Conservation (phyloP, 495 filamentous ascomycete genomes). For the Lophium mytilinum region DNA sequence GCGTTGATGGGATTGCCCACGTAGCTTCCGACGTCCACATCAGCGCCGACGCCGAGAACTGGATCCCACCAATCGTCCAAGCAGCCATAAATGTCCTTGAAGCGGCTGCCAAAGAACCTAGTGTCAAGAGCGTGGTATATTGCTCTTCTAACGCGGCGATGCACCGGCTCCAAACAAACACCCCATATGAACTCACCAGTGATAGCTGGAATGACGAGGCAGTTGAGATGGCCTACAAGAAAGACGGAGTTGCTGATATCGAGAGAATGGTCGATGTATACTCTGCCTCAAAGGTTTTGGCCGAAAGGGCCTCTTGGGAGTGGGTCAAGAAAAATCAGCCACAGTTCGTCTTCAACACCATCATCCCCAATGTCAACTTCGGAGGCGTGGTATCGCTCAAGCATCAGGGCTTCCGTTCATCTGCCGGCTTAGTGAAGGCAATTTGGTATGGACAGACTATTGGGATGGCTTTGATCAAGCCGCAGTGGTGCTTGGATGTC, state of each 20-base stretch:
- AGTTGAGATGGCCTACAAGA: constrained; percentile 1
- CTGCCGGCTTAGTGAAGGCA: constrained; percentile 7
- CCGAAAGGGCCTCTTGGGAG: constrained; percentile 46
- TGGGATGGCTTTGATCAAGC: neutral
- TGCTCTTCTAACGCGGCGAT: constrained; percentile 17
- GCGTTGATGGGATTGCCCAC: constrained; percentile 11
- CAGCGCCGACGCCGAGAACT: constrained; percentile 1
- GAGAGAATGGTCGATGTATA: constrained; percentile 35
- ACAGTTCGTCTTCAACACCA: constrained; percentile 39
- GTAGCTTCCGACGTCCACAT: constrained; percentile 10
- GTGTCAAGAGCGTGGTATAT: constrained; percentile 18
- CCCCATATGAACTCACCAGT: neutral
- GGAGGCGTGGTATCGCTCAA: constrained; percentile 12
- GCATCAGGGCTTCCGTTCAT: constrained; percentile 9
- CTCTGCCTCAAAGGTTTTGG: constrained; percentile 46
- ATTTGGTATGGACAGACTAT: constrained; percentile 5
- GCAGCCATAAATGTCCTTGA: constrained; percentile 15
- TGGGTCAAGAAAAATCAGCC: constrained; percentile 45
- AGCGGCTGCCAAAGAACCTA: constrained; percentile 13
- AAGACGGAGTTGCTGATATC: neutral
- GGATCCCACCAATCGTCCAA: constrained; percentile 10
- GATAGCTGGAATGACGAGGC: neutral
- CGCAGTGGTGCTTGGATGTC: constrained; percentile 15
- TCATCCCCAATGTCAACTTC: constrained; percentile 41
- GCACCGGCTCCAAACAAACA: neutral